phyloP scores from a whole-genome alignment of 2,329 filamentous ascomycete genomes.

The Sporothrix phasma region DNA sequence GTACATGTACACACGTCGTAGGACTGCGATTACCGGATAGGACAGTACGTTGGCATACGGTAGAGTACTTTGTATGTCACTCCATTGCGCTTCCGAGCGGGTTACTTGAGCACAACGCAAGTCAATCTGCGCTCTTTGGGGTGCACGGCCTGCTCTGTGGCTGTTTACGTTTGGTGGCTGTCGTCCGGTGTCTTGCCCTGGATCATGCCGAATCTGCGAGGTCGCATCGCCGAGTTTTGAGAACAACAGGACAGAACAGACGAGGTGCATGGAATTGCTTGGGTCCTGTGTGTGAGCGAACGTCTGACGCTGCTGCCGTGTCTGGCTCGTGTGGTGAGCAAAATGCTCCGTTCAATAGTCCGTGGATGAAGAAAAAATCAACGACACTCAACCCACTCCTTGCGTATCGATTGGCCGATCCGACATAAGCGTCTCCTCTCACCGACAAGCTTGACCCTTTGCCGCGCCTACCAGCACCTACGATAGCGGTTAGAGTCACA shows the following conservation, averaged over 20 bases:
- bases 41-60: too few relatives aligned
- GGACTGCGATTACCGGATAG: too few relatives aligned
- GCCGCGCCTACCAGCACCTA: neutral
- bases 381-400: neutral
- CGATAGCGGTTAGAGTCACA: neutral
- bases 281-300: neutral
- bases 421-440: neutral
- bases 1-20: too few relatives aligned
- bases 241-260: neutral
- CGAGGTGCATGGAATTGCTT: neutral
- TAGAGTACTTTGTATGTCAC: too few relatives aligned
- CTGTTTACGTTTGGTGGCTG: neutral
- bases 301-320: neutral
- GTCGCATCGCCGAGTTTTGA: neutral
- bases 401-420: neutral
- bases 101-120: too few relatives aligned
- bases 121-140: too few relatives aligned
- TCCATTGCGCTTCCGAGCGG: too few relatives aligned
- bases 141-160: neutral
- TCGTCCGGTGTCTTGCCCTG: too few relatives aligned
- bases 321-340: neutral
- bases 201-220: slow-evolving; percentile 2
- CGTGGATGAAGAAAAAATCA: neutral
- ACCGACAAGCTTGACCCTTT: neutral
- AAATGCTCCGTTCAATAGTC: too few relatives aligned